Percentiles rank a stretch among this genome's conserved stretches.
Evolutionary conservation across 1,284 basidiomycete genomes (phyloP).

Genomic region (Porogramme epimiltina): DNA sequence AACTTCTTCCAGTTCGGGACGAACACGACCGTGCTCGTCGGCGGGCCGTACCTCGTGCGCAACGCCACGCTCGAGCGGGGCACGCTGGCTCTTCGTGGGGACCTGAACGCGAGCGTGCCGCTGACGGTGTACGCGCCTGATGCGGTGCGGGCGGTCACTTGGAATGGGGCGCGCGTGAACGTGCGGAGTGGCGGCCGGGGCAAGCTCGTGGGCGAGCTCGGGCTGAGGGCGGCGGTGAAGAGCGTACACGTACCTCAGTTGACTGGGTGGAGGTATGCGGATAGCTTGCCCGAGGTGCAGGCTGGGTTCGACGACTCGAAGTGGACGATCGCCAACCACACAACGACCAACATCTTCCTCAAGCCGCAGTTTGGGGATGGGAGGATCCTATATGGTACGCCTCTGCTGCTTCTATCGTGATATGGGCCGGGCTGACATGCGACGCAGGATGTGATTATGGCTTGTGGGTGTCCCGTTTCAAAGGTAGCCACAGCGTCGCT

Average conservation of each 20-base stretch:
- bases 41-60: constrained; percentile 58
- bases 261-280: constrained; percentile 65
- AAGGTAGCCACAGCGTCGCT: background rate
- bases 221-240: constrained; percentile 14
- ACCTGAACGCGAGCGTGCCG: constrained; percentile 44
- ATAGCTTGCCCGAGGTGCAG: constrained; percentile 72
- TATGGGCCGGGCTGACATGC: background rate
- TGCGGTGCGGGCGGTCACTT: constrained; percentile 54
- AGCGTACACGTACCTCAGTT: constrained; percentile 40
- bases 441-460: constrained; percentile 74
- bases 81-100: constrained; percentile 47
- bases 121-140: constrained; percentile 55
- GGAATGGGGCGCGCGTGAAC: constrained; percentile 64
- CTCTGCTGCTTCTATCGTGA: background rate
- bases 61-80: constrained; percentile 42
- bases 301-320: constrained; percentile 55
- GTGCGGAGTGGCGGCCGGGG: constrained; percentile 26
- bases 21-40: constrained; percentile 51
- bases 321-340: constrained; percentile 71
- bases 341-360: constrained; percentile 71
- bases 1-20: constrained; percentile 55
- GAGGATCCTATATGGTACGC: constrained; percentile 59
- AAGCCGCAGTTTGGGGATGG: constrained; percentile 76
- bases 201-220: constrained; percentile 29
- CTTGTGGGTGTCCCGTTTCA: constrained; percentile 53